Evolutionary conservation across 352 stramenopile genomes (phyloP).

Genomic region (Globisporangium spinosum): DNA sequence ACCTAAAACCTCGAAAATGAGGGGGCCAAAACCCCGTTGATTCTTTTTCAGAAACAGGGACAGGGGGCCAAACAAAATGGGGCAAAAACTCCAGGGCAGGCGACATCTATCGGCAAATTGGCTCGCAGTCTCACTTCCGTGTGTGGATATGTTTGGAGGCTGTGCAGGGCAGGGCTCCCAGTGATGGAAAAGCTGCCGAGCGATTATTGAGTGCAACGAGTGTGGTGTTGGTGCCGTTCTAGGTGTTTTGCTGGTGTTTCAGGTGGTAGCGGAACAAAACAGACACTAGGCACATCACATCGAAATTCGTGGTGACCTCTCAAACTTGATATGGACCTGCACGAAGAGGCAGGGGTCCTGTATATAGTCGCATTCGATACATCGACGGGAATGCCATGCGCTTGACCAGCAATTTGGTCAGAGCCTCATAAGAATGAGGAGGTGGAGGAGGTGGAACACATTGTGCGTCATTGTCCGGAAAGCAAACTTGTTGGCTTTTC

Average conservation of each 20-base stretch:
- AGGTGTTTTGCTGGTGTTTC: not conserved
- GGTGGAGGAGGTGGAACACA: too few relatives aligned
- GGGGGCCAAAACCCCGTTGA: conserved; percentile 4
- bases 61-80: conserved; percentile 14
- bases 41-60: conserved; percentile 6
- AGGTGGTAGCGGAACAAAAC: not conserved
- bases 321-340: conserved; percentile 4
- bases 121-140: not conserved
- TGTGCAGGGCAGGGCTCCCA: not conserved
- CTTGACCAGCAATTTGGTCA: too few relatives aligned
- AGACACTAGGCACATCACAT: not conserved
- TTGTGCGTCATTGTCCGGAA: too few relatives aligned
- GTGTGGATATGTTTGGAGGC: not conserved
- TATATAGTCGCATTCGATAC: not conserved
- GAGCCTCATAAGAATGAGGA: too few relatives aligned
- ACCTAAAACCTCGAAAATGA: not conserved
- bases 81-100: conserved; percentile 14
- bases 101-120: conserved; percentile 24
- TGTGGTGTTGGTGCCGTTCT: not conserved
- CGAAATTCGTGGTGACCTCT: not conserved
- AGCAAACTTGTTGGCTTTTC: not conserved
- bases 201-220: too few relatives aligned
- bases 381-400: too few relatives aligned
- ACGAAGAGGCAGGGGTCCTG: not conserved
- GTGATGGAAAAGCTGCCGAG: not conserved